These are phyloP conservation scores for Oxytropis ochrocephala DNA, from an alignment of 306 rosid species.

Conservation along the genomic window DNA sequence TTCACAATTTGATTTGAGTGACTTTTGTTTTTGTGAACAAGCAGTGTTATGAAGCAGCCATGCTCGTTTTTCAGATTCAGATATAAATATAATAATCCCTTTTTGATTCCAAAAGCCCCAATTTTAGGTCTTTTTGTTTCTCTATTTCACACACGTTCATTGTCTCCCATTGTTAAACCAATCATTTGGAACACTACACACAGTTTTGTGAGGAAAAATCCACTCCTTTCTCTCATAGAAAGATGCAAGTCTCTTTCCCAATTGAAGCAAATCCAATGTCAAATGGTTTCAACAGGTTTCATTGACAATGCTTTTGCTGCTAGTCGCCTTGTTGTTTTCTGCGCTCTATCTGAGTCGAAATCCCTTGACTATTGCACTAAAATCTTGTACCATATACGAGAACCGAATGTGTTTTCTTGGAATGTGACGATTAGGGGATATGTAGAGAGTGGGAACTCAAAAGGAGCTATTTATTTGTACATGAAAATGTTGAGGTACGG, in stretches of 20 bases:
- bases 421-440: slow-evolving; percentile 61
- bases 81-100: not conserved
- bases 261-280: slow-evolving; percentile 72
- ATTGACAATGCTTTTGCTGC: slow-evolving; percentile 44
- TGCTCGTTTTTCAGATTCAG: not conserved
- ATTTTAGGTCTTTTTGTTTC: slow-evolving; percentile 3
- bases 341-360: slow-evolving; percentile 58
- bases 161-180: slow-evolving; percentile 36
- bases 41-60: not conserved
- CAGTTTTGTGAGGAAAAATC: slow-evolving; percentile 37
- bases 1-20: not conserved
- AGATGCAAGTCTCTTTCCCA: slow-evolving; percentile 50
- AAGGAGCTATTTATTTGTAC: slow-evolving; percentile 50
- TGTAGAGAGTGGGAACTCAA: slow-evolving; percentile 40
- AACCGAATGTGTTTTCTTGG: slow-evolving; percentile 64
- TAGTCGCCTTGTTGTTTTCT: slow-evolving; percentile 65
- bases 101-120: slow-evolving; percentile 9
- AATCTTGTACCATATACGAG: slow-evolving; percentile 28
- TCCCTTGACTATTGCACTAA: slow-evolving; percentile 45
- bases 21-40: not conserved
- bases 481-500: slow-evolving; percentile 44
- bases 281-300: slow-evolving; percentile 50
- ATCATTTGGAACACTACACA: slow-evolving; percentile 56
- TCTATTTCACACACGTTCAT: slow-evolving; percentile 28
- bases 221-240: slow-evolving; percentile 59